A percentile compares a stretch with the other conserved stretches of the same genome.
Conservation (phyloP, 2,329 filamentous ascomycete genomes). For the Septoria linicola region DNA sequence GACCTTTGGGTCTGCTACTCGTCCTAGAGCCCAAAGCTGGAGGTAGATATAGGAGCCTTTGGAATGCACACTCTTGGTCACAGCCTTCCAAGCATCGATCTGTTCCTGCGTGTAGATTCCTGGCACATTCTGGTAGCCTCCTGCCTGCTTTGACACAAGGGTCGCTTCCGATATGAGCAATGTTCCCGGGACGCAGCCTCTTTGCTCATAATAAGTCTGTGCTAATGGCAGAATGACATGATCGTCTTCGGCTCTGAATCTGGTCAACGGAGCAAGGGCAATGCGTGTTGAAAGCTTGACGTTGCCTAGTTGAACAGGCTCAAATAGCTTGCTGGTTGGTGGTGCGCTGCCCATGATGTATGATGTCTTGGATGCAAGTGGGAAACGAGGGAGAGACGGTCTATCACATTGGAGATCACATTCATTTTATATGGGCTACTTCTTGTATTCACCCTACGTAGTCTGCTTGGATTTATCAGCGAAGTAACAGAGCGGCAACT, state of each 20-base stretch:
- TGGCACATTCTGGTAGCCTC: slow-evolving; percentile 33
- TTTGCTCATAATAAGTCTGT: slow-evolving; percentile 38
- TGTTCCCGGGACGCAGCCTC: slow-evolving; percentile 34
- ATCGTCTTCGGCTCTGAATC: slow-evolving; percentile 47
- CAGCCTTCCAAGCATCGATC: slow-evolving; percentile 50
- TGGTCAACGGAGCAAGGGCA: slow-evolving; percentile 57
- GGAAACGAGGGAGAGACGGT: not conserved
- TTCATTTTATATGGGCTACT: too few species aligned
- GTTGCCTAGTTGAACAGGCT: slow-evolving; percentile 44
- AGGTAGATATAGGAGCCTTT: slow-evolving; percentile 51
- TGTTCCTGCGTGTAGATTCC: slow-evolving; percentile 41
- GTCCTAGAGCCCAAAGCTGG: slow-evolving; percentile 50
- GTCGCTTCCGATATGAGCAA: slow-evolving; percentile 38
- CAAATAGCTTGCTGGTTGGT: slow-evolving; percentile 35
- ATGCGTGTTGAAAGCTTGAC: slow-evolving; percentile 47
- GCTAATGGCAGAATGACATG: slow-evolving; percentile 41
- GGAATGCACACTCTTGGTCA: slow-evolving; percentile 51
- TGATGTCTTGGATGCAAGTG: not conserved
- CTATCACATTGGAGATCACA: not conserved
- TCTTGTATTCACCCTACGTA: too few species aligned
- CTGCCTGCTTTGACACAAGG: slow-evolving; percentile 32
- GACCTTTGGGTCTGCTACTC: slow-evolving; percentile 42
- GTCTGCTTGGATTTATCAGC: slow-evolving; percentile 23
- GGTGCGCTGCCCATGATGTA: slow-evolving; percentile 17
- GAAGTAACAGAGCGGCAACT: too few species aligned